phyloP scores from a whole-genome alignment of 306 rosid genomes.

The Prunus mira region DNA sequence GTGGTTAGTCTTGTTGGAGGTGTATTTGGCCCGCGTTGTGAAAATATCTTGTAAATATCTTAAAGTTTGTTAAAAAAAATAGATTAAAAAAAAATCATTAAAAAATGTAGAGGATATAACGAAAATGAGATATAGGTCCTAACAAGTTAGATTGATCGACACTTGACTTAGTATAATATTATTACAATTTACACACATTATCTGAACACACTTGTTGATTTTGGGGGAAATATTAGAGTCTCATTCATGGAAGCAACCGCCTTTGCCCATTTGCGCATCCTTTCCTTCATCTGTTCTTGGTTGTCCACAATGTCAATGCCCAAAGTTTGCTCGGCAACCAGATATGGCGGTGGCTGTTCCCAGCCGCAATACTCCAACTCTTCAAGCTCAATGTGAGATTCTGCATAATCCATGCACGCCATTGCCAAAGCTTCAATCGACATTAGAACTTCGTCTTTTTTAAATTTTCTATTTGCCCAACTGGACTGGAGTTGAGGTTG shows the following conservation, averaged over 20 bases:
- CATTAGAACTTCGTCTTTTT: background rate
- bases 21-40: no score
- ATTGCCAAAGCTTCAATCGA: conserved; percentile 49
- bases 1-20: no score
- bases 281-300: conserved; percentile 32
- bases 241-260: conserved; percentile 43
- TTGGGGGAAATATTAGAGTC: background rate
- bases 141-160: no score
- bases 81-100: no score
- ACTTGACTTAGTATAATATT: no score
- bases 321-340: conserved; percentile 6
- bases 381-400: conserved; percentile 15
- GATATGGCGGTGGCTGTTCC: conserved; percentile 12
- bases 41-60: no score
- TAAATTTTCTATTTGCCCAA: background rate
- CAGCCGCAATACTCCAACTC: conserved; percentile 17
- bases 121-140: no score
- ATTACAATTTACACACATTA: no score
- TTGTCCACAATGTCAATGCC: background rate
- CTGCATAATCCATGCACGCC: conserved; percentile 41
- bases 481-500: background rate
- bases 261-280: conserved; percentile 48
- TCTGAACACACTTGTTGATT: background rate
- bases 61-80: no score
- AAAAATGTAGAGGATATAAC: no score